Evolutionary conservation across 805 yeast species (phyloP).

Genomic region (Ascoidea asiatica): DNA sequence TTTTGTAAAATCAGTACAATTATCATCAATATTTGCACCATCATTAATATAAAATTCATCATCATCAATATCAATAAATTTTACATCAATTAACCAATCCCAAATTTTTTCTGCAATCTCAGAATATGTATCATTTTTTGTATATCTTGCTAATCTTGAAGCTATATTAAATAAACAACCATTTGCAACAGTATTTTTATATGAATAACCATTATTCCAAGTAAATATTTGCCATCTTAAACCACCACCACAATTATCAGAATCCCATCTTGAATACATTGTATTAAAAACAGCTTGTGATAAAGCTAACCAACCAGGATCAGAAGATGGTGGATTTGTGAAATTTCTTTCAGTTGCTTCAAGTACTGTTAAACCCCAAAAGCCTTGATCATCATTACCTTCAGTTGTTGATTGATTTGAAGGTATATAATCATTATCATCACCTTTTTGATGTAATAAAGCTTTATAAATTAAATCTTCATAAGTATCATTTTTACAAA

Average conservation of each 20-base stretch:
- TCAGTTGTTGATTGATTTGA: constrained; percentile 71
- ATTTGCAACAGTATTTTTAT: constrained; percentile 76
- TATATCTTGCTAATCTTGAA: constrained; percentile 73
- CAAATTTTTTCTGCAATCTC: constrained; percentile 62
- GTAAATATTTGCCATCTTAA: constrained; percentile 86
- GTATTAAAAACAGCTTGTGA: constrained; percentile 83
- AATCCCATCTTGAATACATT: constrained; percentile 73
- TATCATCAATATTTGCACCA: constrained; percentile 41
- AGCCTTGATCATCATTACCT: constrained; percentile 90
- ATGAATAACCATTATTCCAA: constrained; percentile 80
- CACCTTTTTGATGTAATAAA: constrained; percentile 51
- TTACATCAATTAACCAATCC: constrained; percentile 52
- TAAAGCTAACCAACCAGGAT: constrained; percentile 62
- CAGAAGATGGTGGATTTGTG: constrained; percentile 44
- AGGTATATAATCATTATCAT: constrained; percentile 59
- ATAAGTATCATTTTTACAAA: constrained; percentile 54
- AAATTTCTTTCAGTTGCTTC: constrained; percentile 77
- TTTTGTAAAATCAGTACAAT: constrained; percentile 36
- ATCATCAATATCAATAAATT: constrained; percentile 27
- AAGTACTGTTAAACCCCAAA: constrained; percentile 84
- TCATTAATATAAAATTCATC: constrained; percentile 12
- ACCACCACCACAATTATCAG: constrained; percentile 56
- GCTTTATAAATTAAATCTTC: constrained; percentile 41
- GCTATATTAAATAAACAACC: constrained; percentile 72
- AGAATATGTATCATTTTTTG: constrained; percentile 57